phyloP scores from a whole-genome alignment of 2,329 filamentous ascomycete genomes.

The Paecilomyces dactylethromorphus region DNA sequence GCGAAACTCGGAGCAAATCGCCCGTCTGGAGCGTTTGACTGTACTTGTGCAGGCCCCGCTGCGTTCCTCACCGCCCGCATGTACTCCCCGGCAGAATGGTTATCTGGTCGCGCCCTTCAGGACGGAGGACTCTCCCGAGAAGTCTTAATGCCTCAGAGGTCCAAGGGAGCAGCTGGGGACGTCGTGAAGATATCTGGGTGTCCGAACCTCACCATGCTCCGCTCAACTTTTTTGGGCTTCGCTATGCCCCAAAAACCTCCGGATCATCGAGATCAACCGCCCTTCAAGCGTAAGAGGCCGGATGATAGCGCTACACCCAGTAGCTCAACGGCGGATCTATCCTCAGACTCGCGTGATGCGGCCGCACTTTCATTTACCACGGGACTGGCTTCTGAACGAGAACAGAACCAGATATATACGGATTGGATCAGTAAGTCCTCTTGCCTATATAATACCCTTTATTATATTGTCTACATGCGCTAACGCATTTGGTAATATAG shows the following conservation, averaged over 20 bases:
- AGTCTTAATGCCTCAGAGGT: neutral
- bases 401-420: conserved; percentile 18
- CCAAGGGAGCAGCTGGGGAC: neutral
- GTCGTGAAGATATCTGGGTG: neutral
- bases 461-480: neutral
- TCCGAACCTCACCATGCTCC: neutral
- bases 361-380: conserved; percentile 7
- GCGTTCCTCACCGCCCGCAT: neutral
- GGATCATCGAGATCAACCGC: neutral
- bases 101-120: neutral
- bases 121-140: neutral
- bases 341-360: conserved; percentile 2
- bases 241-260: neutral
- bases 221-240: neutral
- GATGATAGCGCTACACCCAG: conserved; percentile 1
- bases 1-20: neutral
- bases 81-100: neutral
- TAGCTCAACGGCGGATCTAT: conserved; percentile 1
- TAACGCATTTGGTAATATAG: conserved; percentile 11
- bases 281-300: neutral
- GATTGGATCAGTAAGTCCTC: conserved; percentile 21
- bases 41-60: neutral
- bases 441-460: neutral
- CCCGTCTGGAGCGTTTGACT: neutral
- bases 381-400: conserved; percentile 8